Conservation (phyloP, 345 rosid species). For the Rhizophora mangle region DNA sequence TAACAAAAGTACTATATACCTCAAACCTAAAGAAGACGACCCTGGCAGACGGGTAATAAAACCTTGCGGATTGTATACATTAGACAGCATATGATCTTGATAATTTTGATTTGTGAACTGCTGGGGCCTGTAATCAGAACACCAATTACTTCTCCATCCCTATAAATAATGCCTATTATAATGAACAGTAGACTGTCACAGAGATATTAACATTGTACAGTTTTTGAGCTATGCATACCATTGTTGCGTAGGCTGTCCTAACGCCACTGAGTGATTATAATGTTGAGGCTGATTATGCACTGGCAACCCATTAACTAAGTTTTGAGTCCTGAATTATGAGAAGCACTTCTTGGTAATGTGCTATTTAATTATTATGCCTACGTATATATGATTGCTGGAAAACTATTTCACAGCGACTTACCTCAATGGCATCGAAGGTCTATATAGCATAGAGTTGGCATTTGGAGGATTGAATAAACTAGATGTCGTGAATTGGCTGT, state of each 20-base stretch:
- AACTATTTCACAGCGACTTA: no score
- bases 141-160: neutral
- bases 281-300: neutral
- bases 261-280: neutral
- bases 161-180: no score
- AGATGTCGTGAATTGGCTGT: no score
- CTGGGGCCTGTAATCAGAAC: neutral
- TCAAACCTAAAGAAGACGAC: no score
- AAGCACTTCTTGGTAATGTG: neutral
- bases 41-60: neutral
- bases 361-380: neutral
- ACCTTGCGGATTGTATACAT: conserved; percentile 1
- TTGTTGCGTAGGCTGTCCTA: neutral
- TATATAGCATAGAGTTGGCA: no score
- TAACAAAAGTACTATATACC: no score
- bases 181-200: neutral
- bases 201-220: neutral
- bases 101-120: neutral
- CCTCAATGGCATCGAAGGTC: no score
- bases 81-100: neutral
- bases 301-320: neutral
- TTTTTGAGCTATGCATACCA: neutral
- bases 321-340: neutral
- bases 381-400: no score
- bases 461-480: no score